Evolutionary conservation across 192 early-diverging fungal species (phyloP), one percentile per base, ranked within the genome.

Genomic region (Hyaloraphidium curvatum): DNA sequence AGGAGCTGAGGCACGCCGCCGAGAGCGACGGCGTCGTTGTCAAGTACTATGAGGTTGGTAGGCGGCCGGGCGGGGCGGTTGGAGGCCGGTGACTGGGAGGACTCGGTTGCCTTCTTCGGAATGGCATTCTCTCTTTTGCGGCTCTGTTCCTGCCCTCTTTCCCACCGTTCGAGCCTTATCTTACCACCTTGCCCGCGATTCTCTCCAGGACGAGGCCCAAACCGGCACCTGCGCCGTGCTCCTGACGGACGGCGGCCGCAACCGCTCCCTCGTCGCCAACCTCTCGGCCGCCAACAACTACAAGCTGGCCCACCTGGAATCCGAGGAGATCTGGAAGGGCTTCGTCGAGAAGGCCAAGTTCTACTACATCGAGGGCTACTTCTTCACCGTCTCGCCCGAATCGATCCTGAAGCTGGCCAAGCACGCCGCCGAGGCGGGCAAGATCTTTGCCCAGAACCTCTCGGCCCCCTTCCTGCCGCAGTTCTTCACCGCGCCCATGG

Each of bases 141-240:
- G n/a, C n/a, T n/a, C n/a, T n/a, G n/a, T n/a, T n/a, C n/a, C n/a
- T n/a, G n/a, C n/a, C n/a, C n/a, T n/a, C n/a, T n/a, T n/a, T n/a
- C n/a, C n/a, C n/a, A n/a, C n/a, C n/a, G n/a, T n/a, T n/a, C n/a
- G n/a, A n/a, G n/a, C n/a, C n/a, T n/a, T n/a, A n/a, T n/a, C n/a
- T n/a, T n/a, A n/a, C n/a, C n/a, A n/a, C n/a, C n/a, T n/a, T n/a
- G n/a, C n/a, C n/a, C n/a, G n/a, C n/a, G n/a, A n/a, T n/a, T n/a
- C n/a, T n/a, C n/a, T n/a, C n/a, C n/a, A 82, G 66, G 74, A 76
- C 29, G 69, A 66, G 52, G 50, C 76, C 43, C 86, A 89, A 54
- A 98, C 95, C 22, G 95, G 95, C 53, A 83, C 83, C 52, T 98
- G 95, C 65, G 95, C 89, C 60, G 87, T 89, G 52, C 70, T 95